phyloP scores from a whole-genome alignment of 225 moss, liverwort and hornwort genomes.

The Physcomitrellopsis africana region DNA sequence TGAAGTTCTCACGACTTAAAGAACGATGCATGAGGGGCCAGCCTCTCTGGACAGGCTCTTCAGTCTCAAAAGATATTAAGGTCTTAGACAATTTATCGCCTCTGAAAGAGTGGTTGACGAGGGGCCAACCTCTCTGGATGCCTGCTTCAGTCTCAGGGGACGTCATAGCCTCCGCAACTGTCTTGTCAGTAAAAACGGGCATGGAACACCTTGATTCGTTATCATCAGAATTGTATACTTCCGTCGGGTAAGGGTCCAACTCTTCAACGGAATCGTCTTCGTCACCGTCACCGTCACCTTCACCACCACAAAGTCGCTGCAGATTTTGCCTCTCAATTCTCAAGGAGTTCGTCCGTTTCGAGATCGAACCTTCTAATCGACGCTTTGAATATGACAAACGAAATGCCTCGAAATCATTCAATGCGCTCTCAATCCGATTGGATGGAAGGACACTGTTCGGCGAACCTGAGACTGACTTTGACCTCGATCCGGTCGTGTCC shows the following conservation, averaged over 20 bases:
- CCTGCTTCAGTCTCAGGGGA: constrained; percentile 25
- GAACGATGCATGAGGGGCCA: constrained; percentile 73
- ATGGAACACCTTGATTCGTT: constrained; percentile 46
- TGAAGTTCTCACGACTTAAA: constrained; percentile 48
- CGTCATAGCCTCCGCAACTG: constrained; percentile 21
- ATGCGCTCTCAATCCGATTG: constrained; percentile 44
- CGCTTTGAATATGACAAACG: constrained; percentile 66
- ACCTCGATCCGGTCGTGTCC: constrained; percentile 33
- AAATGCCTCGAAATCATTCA: constrained; percentile 61
- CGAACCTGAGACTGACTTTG: constrained; percentile 52
- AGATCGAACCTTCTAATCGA: constrained; percentile 56
- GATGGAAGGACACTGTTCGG: constrained; percentile 64
- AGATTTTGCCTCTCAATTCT: constrained; percentile 52
- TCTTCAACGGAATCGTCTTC: constrained; percentile 55
- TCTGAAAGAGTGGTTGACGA: constrained; percentile 36
- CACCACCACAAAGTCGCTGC: constrained; percentile 36
- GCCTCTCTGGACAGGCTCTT: constrained; percentile 41
- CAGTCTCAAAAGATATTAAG: constrained; percentile 14
- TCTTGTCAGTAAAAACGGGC: constrained; percentile 32
- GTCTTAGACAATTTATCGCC: constrained; percentile 29
- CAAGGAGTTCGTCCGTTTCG: constrained; percentile 54
- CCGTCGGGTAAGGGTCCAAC: constrained; percentile 58
- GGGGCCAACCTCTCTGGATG: constrained; percentile 35
- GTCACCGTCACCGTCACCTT: constrained; percentile 40
- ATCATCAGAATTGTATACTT: constrained; percentile 53